Conservation (phyloP, 805 yeast species). For the Candida insectorum region DNA sequence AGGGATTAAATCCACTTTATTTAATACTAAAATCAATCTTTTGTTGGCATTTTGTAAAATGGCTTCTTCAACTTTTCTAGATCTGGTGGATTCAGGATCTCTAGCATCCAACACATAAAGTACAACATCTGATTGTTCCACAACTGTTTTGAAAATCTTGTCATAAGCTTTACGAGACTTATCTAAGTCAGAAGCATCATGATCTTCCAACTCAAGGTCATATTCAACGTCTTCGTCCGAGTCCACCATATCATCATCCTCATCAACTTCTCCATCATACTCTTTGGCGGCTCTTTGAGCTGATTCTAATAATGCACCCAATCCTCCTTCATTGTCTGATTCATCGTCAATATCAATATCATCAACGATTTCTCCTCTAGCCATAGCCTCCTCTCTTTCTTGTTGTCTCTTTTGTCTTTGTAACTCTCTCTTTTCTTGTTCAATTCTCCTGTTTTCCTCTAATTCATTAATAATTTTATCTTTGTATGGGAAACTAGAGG, state of each 20-base stretch:
- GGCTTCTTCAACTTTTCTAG: conserved; percentile 86
- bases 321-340: conserved; percentile 41
- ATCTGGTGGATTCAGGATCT: conserved; percentile 94
- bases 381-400: conserved; percentile 38
- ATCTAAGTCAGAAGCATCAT: conserved; percentile 50
- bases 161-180: conserved; percentile 89
- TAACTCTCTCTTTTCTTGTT: conserved; percentile 51
- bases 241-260: conserved; percentile 29
- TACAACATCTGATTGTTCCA: conserved; percentile 87
- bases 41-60: conserved; percentile 77
- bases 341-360: conserved; percentile 36
- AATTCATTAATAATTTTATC: conserved; percentile 72
- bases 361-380: conserved; percentile 37
- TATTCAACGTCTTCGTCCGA: conserved; percentile 39
- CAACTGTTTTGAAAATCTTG: conserved; percentile 88
- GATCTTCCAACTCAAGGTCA: conserved; percentile 19
- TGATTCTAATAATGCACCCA: conserved; percentile 84
- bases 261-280: conserved; percentile 54
- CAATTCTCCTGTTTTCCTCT: conserved; percentile 57
- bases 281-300: conserved; percentile 86
- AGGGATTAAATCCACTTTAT: conserved; percentile 92
- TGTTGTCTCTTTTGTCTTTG: conserved; percentile 49
- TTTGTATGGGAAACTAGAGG: conserved; percentile 92
- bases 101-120: conserved; percentile 95
- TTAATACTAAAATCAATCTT: conserved; percentile 78